Conservation (phyloP, 805 yeast genomes). For the Lachancea fermentati region DNA sequence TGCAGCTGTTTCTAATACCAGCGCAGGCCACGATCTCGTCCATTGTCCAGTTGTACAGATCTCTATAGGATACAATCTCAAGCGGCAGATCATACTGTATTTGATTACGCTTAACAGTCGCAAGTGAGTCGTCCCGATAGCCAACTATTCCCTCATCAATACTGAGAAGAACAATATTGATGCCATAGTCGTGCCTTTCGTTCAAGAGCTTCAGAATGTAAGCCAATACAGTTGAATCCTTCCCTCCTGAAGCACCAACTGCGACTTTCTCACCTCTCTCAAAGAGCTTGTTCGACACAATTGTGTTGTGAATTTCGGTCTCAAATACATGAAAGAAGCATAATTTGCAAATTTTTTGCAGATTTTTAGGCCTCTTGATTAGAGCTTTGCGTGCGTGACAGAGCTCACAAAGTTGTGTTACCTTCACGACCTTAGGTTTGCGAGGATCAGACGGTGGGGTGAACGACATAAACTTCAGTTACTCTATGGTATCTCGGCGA, state of each 20-base stretch:
- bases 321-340: constrained; percentile 91
- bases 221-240: constrained; percentile 94
- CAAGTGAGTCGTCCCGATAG: constrained; percentile 92
- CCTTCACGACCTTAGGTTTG: constrained; percentile 23
- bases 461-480: constrained; percentile 16
- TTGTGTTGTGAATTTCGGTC: constrained; percentile 91
- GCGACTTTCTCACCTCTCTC: constrained; percentile 82
- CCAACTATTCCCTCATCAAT: constrained; percentile 98
- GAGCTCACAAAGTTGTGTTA: constrained; percentile 64
- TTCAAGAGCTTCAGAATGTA: constrained; percentile 79
- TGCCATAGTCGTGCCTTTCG: constrained; percentile 82
- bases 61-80: constrained; percentile 78
- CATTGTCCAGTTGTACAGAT: constrained; percentile 96
- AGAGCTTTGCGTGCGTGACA: constrained; percentile 81
- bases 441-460: constrained; percentile 32
- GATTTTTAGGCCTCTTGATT: constrained; percentile 86
- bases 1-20: constrained; percentile 89
- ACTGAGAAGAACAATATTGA: constrained; percentile 75
- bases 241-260: constrained; percentile 98
- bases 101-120: constrained; percentile 92
- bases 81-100: constrained; percentile 75
- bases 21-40: constrained; percentile 94
- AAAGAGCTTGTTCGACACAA: constrained; percentile 62
- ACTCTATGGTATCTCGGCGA: no score
- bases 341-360: constrained; percentile 81